A percentile compares a stretch with the other conserved stretches of the same genome.
These are phyloP conservation scores for Rhodocollybia butyracea DNA, from an alignment of 768 basidiomycete genomes.

Conservation along the genomic window DNA sequence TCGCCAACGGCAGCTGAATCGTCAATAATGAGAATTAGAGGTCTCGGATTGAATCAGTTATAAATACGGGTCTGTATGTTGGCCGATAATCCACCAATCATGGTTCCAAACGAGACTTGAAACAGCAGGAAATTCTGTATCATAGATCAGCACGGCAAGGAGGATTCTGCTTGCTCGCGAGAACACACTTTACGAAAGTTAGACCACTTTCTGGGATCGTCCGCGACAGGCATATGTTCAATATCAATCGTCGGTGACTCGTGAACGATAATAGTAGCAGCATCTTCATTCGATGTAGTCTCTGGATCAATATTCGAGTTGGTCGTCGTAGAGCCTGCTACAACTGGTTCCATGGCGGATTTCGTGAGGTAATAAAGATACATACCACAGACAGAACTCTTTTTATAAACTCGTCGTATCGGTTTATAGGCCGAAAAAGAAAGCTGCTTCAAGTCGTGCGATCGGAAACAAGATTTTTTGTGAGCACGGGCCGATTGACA, in stretches of 20 bases:
- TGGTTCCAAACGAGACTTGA: conserved; percentile 48
- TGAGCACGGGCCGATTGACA: no score
- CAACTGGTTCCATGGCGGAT: not conserved
- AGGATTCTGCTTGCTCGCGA: conserved; percentile 6
- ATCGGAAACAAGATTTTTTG: no score
- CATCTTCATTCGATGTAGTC: not conserved
- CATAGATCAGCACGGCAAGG: not conserved
- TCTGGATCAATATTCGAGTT: not conserved
- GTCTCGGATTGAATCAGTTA: no score
- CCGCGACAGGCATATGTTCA: conserved; percentile 49
- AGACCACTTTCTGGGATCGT: conserved; percentile 66
- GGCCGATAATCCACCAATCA: conserved; percentile 54
- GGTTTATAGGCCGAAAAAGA: not conserved
- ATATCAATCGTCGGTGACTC: conserved; percentile 31
- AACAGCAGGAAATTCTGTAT: conserved; percentile 40
- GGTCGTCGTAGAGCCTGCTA: not conserved
- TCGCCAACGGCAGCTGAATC: conserved; percentile 56
- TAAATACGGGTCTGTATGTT: conserved; percentile 48
- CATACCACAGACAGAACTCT: no score
- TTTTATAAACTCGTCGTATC: not conserved
- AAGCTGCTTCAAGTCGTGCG: no score
- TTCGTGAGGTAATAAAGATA: not conserved
- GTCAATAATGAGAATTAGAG: no score
- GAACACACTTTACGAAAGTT: conserved; percentile 45
- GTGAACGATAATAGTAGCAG: conserved; percentile 5